Conservation (phyloP, 2,329 filamentous ascomycete genomes). For the Amauroascus verrucosus region DNA sequence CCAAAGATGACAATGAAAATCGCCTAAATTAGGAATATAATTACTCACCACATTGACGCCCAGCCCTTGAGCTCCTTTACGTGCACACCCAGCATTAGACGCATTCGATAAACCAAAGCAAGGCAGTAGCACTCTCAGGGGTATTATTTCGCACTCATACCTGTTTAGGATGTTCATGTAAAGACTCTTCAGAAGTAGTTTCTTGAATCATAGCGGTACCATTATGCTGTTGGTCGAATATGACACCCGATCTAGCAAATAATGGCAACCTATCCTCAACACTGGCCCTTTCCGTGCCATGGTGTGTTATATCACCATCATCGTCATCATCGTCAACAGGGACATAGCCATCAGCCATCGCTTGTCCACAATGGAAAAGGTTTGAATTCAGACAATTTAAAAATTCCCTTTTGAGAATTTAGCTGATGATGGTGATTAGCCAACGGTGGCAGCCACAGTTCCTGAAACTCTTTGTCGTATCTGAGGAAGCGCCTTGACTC, state of each 20-base stretch:
- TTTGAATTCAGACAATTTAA: neutral
- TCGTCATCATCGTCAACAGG: conserved; percentile 16
- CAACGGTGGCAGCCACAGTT: neutral
- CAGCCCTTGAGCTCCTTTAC: conserved; percentile 15
- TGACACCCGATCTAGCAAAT: neutral
- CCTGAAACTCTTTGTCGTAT: too few relatives aligned
- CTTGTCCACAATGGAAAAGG: neutral
- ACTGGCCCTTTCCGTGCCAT: neutral
- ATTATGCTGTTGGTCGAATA: conserved; percentile 7
- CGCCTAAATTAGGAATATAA: neutral
- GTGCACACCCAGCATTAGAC: neutral
- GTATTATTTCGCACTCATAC: neutral
- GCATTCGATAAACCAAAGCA: neutral
- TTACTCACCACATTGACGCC: conserved; percentile 16
- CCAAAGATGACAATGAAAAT: neutral
- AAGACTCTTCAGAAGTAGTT: neutral
- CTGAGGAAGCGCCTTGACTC: too few relatives aligned
- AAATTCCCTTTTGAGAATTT: neutral
- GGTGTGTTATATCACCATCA: conserved; percentile 9
- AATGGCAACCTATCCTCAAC: conserved; percentile 1
- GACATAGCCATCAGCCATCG: conserved; percentile 16
- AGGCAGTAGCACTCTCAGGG: neutral
- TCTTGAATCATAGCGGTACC: neutral
- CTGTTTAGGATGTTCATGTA: conserved; percentile 9
- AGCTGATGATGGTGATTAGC: neutral